Evolutionary conservation across 352 stramenopile species (phyloP), one percentile per base, ranked within the genome.

Genomic region (Thalassiosira pacifica): DNA sequence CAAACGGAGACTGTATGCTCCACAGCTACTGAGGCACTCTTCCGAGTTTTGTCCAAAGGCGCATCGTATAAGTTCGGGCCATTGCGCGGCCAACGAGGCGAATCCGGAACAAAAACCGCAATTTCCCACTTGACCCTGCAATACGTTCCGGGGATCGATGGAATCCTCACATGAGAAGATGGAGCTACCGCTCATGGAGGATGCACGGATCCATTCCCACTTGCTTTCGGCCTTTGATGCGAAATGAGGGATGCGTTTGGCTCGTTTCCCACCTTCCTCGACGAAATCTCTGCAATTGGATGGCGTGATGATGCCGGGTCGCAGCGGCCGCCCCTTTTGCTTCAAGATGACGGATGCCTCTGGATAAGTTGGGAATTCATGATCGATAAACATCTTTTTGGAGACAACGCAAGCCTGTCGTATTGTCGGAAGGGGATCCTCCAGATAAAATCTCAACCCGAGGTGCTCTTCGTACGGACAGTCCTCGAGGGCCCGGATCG

Each of bases 91-190:
- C 6, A 76, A 1, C 0, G 75, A 83, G 18, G 75, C 75, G 13
- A 83, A 45, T 27, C 64, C 64, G 27, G 27, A 63, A 42, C 75
- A 83, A 60, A 83, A 83, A 26, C 75, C 75, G 55, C 75, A 83
- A 42, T 83, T 83, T 24, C 75, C 75, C 40, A 83, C 65, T 34
- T 76, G 66, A 9, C 65, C 75, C 55, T 83, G 75, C 19, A 83
- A 26, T 6, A 83, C 52, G 59, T 83, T 76, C 3, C 75, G 26
- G 19, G 63, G 63, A 63, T 69, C 75, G 37, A 83, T 67, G 2
- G 75, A 76, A 18, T 48, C 10, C 8, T n/a, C n/a, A n/a, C n/a
- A n/a, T n/a, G n/a, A n/a, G 63, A 67, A 24, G 64, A 34, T 26
- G 55, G 19, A 6, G 48, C 31, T 37, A 27, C 67, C 42, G 1